Base-by-base conservation (phyloP, 148 eudicot species). In the Euryodendron excelsum region DNA sequence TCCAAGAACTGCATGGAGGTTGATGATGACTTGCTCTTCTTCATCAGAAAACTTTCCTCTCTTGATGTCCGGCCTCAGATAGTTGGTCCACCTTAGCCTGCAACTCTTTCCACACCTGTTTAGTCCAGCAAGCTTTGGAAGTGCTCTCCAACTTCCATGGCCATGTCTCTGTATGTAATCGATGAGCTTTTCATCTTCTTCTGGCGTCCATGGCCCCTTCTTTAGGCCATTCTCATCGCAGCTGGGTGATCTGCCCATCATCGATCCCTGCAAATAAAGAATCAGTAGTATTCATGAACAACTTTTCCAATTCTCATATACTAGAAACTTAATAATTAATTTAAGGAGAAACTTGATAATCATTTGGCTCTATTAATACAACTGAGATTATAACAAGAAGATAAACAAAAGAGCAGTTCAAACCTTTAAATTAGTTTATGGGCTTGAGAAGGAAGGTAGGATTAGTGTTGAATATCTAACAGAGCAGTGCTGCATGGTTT, bases 191-290 rank as follows among this genome's bases (percentile, higher is more conserved):
- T 83, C 66, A 56, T 90, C 93, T 77, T 90, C 93, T 77, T 90
- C 93, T 0, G 89, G 84, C 1, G 90, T 86, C 93, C 93, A 90
- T 21, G 93, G 93, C 31, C 93, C 93, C 80, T 88, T 88, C 83
- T 90, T 90, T 60, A 88, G 62, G 36, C 83, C 89, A 30, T 41
- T 78, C 62, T 86, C 86, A 9, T 86, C 87, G 25, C 84, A 71
- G 72, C 84, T 69, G 4, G 92, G 88, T 58, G 92, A 80, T 79
- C 92, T 87, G 23, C 89, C 92, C 92, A 89, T 89, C 31, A 48
- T 44, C 47, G 4, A 25, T 13, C 45, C 71, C 67, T 78, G 52
- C 63, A 70, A 12, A 68, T 7, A 27, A 3, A 39, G 53, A 33
- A 41, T 21, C 21, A 34, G 9, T 31, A 30, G n/a, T 48, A 61